Base-by-base conservation (phyloP, 805 yeast species). In the Nakazawaea pomicola region DNA sequence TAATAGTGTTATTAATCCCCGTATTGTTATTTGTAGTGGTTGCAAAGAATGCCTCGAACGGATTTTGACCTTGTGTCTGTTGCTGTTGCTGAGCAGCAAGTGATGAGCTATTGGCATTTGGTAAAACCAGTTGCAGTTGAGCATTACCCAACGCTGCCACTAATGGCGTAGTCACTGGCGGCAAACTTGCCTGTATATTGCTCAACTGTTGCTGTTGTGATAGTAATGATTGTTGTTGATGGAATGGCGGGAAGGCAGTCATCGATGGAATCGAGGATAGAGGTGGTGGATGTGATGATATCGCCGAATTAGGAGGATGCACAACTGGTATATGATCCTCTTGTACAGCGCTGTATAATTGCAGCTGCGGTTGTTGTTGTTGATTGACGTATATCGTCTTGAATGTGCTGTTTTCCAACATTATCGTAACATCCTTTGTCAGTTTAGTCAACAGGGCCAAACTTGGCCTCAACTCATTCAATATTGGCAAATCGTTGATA, bases 351-450 rank as follows among this genome's bases (percentile, higher is more conserved):
- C 35, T 32, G 14, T 32, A 38, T n/a, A n/a, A n/a, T n/a, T n/a
- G n/a, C n/a, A n/a, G n/a, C n/a, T n/a, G n/a, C n/a, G n/a, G 48
- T 54, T 6, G 54, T 51, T 34, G 56, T 58, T 8, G 55, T 46
- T 36, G 45, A 19, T 20, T 18, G 4, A 29, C 19, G n/a, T 32
- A 35, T 4, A 41, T 33, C 15, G 54, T 54, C 29, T 61, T 61
- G 45, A 61, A 75, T 14, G 81, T 67, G 45, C 83, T 76, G 30
- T 73, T 68, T 56, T 90, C 96, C 32, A 90, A 63, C 50, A 86
- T 69, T n/a, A 87, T 80, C 0, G 97, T 89, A 12, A 91, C 83
- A 54, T 91, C 98, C 54, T 91, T 91, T 4, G 96, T 87, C 3
- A 90, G 84, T 49, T 87, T 79, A 0, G 97, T 90, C 44, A 91